Evolutionary conservation across 176 grass and related monocot genomes (phyloP).

Genomic region (Chloris gayana): DNA sequence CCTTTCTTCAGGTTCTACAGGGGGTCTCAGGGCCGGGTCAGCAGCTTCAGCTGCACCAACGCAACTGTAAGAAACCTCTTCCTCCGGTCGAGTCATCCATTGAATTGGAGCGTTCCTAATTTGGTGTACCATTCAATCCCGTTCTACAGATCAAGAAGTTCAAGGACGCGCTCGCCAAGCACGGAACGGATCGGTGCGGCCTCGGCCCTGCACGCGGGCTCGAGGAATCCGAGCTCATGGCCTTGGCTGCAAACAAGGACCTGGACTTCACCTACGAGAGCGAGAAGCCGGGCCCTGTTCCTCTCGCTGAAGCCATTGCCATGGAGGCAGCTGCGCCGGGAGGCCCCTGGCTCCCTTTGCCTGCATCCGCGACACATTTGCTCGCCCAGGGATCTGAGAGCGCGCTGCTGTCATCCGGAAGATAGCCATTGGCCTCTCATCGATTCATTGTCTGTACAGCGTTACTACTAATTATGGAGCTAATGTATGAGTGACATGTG

Average conservation of each 20-base stretch:
- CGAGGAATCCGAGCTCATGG: conserved; percentile 74
- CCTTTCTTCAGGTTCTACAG: conserved; percentile 95
- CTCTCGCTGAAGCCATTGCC: conserved; percentile 34
- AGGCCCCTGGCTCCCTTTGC: conserved; percentile 44
- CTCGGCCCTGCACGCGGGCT: conserved; percentile 78
- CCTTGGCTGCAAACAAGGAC: conserved; percentile 78
- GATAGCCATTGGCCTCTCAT: conserved; percentile 34
- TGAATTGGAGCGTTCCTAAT: neutral
- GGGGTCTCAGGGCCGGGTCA: conserved; percentile 77
- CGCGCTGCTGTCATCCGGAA: conserved; percentile 46
- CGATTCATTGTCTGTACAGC: conserved; percentile 53
- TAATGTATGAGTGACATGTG: conserved; percentile 1
- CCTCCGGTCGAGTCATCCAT: neutral
- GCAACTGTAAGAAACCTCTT: conserved; percentile 89
- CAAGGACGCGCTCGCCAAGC: conserved; percentile 86
- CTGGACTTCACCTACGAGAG: conserved; percentile 70
- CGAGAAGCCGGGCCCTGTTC: conserved; percentile 36
- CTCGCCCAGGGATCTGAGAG: conserved; percentile 43
- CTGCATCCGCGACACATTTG: neutral
- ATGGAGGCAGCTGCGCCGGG: conserved; percentile 27
- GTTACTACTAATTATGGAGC: conserved; percentile 10
- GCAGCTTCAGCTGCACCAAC: conserved; percentile 98
- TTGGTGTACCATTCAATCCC: neutral
- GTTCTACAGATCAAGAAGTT: conserved; percentile 87
- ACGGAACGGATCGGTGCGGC: conserved; percentile 68